Conservation (phyloP, 768 basidiomycete genomes). For the Leccinum pellstonianum region DNA sequence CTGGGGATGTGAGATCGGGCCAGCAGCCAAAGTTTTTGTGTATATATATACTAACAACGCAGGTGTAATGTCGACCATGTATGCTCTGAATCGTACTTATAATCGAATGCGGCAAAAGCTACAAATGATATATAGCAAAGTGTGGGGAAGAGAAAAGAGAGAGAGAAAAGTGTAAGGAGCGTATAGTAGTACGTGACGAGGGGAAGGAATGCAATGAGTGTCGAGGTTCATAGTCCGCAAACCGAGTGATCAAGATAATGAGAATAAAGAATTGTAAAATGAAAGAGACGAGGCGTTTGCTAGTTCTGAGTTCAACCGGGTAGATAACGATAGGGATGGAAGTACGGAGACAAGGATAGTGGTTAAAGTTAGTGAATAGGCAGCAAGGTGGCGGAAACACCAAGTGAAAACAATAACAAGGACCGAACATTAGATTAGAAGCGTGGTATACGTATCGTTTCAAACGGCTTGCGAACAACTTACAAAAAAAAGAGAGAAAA, state of each 20-base stretch:
- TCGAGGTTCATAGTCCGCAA: conserved; percentile 12
- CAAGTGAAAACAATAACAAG: conserved; percentile 1
- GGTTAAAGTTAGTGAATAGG: neutral
- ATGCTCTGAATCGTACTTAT: conserved; percentile 2
- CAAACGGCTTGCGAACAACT: conserved; percentile 10
- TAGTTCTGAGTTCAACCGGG: neutral
- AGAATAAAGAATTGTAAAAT: neutral
- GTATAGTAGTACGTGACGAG: neutral
- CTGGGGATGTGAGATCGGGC: neutral
- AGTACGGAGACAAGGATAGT: neutral
- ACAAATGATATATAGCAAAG: conserved; percentile 10
- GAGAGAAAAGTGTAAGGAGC: neutral
- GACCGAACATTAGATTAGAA: conserved; percentile 13
- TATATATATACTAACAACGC: conserved; percentile 8
- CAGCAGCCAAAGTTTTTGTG: neutral
- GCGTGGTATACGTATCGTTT: conserved; percentile 18
- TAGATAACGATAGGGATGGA: conserved; percentile 8
- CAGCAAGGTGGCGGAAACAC: neutral
- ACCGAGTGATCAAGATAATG: neutral
- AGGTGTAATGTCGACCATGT: conserved; percentile 7
- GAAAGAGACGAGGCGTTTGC: conserved; percentile 8
- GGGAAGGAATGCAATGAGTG: conserved; percentile 11
- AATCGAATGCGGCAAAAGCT: conserved; percentile 12
- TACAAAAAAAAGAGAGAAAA: conserved; percentile 2
- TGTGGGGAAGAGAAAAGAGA: neutral